phyloP scores from a whole-genome alignment of 371 early-diverging fungal genomes.

The Choanephora cucurbitarum region DNA sequence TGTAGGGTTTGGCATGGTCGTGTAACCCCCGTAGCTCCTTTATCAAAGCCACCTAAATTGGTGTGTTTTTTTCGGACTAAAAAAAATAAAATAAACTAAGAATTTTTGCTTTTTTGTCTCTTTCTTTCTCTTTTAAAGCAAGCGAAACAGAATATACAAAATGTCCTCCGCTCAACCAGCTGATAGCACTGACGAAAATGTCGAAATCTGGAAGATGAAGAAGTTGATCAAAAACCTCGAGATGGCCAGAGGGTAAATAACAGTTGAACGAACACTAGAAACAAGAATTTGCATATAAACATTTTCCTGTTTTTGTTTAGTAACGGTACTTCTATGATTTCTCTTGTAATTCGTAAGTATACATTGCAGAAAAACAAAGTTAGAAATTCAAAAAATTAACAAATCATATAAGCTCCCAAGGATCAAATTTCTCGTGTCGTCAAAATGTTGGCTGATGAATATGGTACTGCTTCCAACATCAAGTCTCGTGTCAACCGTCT shows the following conservation, averaged over 20 bases:
- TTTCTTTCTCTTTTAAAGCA: background rate
- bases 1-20: conserved; percentile 46
- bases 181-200: conserved; percentile 67
- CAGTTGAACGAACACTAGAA: background rate
- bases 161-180: conserved; percentile 24
- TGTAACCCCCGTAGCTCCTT: background rate
- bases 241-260: conserved; percentile 88
- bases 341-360: conserved; percentile 90
- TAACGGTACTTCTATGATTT: conserved; percentile 99
- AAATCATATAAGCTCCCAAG: conserved; percentile 68
- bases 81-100: conserved; percentile 5
- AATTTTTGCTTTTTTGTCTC: conserved; percentile 1
- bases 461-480: conserved; percentile 99
- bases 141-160: background rate
- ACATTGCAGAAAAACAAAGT: background rate
- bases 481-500: conserved; percentile 99
- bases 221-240: conserved; percentile 96
- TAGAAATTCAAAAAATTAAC: background rate
- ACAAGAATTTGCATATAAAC: background rate
- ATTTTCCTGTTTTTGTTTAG: conserved; percentile 37
- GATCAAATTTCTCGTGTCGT: conserved; percentile 93
- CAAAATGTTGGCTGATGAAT: conserved; percentile 99
- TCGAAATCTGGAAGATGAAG: conserved; percentile 98
- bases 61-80: conserved; percentile 9
- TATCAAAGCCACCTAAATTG: conserved; percentile 16